A percentile compares a stretch with the other conserved stretches of the same genome.
These are phyloP conservation scores for Aspergillus aculeatus DNA, from an alignment of 2,329 filamentous ascomycete genomes.

Conservation along the genomic window DNA sequence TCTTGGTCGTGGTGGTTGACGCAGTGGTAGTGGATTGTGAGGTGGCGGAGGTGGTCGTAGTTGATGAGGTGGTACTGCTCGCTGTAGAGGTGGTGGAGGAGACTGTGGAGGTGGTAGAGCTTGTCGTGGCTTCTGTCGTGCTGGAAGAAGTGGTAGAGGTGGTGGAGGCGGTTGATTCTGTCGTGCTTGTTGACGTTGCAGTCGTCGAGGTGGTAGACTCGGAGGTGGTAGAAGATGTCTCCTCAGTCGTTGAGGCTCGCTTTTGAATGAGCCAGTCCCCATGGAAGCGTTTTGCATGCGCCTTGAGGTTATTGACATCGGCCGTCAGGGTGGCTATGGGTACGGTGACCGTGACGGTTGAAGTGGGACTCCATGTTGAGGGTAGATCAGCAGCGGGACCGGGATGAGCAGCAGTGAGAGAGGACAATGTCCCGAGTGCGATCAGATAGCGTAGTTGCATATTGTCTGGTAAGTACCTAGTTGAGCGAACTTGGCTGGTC, in stretches of 20 bases:
- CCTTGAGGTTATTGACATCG: too few species aligned
- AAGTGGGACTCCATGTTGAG: neutral
- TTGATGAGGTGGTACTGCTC: neutral
- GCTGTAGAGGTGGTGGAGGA: neutral
- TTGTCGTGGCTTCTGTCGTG: neutral
- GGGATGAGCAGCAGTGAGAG: neutral
- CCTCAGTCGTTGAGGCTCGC: conserved; percentile 3
- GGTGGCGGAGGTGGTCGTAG: neutral
- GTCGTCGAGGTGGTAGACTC: neutral
- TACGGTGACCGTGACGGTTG: neutral
- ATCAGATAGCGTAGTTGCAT: conserved; percentile 1
- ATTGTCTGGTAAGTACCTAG: neutral
- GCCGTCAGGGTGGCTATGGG: neutral
- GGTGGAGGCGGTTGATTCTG: neutral
- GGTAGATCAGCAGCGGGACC: neutral
- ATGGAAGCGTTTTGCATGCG: neutral
- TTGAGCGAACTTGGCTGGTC: neutral
- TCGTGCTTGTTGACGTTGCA: neutral
- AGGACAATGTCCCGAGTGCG: neutral
- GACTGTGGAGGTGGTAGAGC: neutral
- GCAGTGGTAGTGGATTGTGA: conserved; percentile 4
- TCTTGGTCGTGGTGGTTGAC: conserved; percentile 4
- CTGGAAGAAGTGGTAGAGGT: neutral
- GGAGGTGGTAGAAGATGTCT: neutral
- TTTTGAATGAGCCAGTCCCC: neutral